phyloP scores from a whole-genome alignment of 2,329 filamentous ascomycete genomes.

The Akanthomyces dipterigenus region DNA sequence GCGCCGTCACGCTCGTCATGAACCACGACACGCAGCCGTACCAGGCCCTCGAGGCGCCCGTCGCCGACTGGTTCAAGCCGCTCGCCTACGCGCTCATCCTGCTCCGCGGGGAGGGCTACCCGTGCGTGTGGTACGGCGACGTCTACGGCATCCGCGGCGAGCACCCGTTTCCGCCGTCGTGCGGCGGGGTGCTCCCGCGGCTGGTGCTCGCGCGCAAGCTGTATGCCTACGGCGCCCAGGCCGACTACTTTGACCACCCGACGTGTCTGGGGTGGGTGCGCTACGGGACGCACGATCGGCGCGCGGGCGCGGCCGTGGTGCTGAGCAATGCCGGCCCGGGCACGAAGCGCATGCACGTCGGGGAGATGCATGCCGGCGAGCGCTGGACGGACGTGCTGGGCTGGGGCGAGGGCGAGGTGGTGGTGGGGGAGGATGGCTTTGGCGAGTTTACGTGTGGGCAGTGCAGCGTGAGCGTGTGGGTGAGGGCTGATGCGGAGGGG shows the following conservation, averaged over 20 bases:
- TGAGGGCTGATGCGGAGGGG: conserved; percentile 46
- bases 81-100: conserved; percentile 67
- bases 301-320: conserved; percentile 48
- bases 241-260: conserved; percentile 55
- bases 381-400: conserved; percentile 58
- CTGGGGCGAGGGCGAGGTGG: conserved; percentile 47
- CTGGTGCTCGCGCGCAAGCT: conserved; percentile 57
- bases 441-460: conserved; percentile 50
- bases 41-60: conserved; percentile 42
- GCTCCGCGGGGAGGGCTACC: conserved; percentile 54
- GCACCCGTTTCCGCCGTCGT: conserved; percentile 43
- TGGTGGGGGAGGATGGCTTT: conserved; percentile 54
- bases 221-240: conserved; percentile 60
- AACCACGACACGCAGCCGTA: conserved; percentile 60
- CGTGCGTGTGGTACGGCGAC: conserved; percentile 66
- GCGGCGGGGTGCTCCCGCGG: conserved; percentile 47
- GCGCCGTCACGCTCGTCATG: conserved; percentile 54
- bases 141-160: conserved; percentile 53
- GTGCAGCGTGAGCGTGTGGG: conserved; percentile 53
- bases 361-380: conserved; percentile 51
- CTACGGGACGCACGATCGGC: conserved; percentile 37
- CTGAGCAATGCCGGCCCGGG: conserved; percentile 46
- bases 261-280: conserved; percentile 58
- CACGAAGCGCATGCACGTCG: conserved; percentile 57
- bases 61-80: conserved; percentile 62